Base-by-base conservation (phyloP, 2,329 filamentous ascomycete species). In the Camptophora hylomeconis region DNA sequence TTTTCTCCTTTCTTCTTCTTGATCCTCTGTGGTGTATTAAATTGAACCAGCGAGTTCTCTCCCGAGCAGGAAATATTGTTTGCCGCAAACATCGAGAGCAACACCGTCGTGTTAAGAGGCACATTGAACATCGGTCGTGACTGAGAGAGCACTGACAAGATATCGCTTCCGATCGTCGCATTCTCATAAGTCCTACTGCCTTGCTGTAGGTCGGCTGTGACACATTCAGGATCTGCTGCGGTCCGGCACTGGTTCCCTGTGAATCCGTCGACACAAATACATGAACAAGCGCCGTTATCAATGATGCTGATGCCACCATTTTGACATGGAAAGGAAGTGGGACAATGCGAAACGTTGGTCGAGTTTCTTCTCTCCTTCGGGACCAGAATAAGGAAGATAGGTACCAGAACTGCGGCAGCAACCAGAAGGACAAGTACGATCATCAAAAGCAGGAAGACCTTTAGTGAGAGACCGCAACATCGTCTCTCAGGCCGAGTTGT, bases 251-350 rank as follows among this genome's bases (percentile, higher is more conserved):
- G 64, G 2, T 56, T 56, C 13, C 76, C 76, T 0, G 80, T 86
- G 50, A 87, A 95, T 2, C 86, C 83, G 45, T 89, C 84, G 13
- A 77, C 73, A 54, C 87, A 98, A 23, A 94, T 72, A 50, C 87
- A 98, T 8, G 76, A 77, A 56, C 87, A 95, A 12, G 67, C 60
- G 3, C 71, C 68, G 32, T 71, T 62, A 10, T 67, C 70, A 12
- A 83, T 54, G 10, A 87, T 69, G 31, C 75, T 84, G 11, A 75
- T 74, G 16, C 87, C 87, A 7, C 82, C 83, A 40, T 95, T 93
- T 29, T 69, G 58, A 47, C 87, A 94, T 0, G 62, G 65, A 9
- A 78, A 56, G 17, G 66, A 65, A 20, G 61, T 55, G 40, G 70
- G 63, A 50, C 83, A 92, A 36, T 64, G 38, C 23, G 45, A 37